Base-by-base conservation (phyloP, 2,329 filamentous ascomycete species). In the Zopfia rhizophila region DNA sequence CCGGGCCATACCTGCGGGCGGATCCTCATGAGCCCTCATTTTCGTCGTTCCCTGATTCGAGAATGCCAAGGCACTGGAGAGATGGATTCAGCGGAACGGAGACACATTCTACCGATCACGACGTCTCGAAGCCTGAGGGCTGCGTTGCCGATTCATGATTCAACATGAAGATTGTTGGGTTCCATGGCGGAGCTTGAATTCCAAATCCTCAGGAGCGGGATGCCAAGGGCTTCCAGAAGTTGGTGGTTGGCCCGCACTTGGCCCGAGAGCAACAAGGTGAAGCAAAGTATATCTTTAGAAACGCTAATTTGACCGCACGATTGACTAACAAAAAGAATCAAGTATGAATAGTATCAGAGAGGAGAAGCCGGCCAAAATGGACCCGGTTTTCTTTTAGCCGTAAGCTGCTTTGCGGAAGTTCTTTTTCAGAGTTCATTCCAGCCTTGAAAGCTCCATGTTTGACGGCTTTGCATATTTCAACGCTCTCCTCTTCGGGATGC, bases 231-330 rank as follows among this genome's bases (percentile, higher is more conserved):
- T 27, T 27, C 24, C n/a, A n/a, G n/a, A n/a, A n/a, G n/a, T n/a
- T n/a, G n/a, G n/a, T n/a, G n/a, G n/a, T n/a, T 14, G 43, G 22
- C 45, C 56, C 41, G 48, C 51, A 43, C 22, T 30, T 44, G 45
- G 41, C 31, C 50, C 52, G 47, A 40, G 42, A 44, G 21, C 30
- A 45, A 11, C 27, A 25, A 32, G 35, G 24, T 17, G 31, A 24
- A n/a, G 22, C 14, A 18, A 28, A 24, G 13, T 16, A 41, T 55
- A 56, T 56, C 50, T 58, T 58, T 55, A 56, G 58, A 48, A 61
- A 52, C 55, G 46, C 32, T 48, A 53, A 38, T 45, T 48, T 31
- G 21, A 25, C 48, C 31, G 51, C 46, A 53, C 49, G 45, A 53
- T 13, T 10, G 37, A 14, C 23, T 5, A 16, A 8, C 28, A 13